Evolutionary conservation across 2,329 filamentous ascomycete species (phyloP), one percentile per base, ranked within the genome.

Genomic region (Dactylellina parvicollis): DNA sequence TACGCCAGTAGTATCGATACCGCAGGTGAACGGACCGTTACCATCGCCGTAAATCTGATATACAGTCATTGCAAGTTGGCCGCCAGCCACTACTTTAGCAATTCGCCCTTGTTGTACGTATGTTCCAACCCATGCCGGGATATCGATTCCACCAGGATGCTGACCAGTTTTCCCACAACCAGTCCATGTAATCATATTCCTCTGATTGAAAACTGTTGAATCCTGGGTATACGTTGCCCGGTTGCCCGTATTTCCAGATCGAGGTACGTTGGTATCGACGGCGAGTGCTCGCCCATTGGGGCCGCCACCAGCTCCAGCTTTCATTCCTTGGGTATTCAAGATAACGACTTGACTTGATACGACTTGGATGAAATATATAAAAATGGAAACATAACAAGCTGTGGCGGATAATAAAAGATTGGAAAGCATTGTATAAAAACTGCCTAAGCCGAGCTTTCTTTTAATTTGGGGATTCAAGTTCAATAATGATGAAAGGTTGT

Each of bases 31-130:
- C 20, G 62, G 62, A 2, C 62, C 62, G 28, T 50, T 50, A 7
- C 62, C 62, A 12, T 67, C 62, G 12, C 62, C 62, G 16, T 57
- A 49, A 18, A 67, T 36, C 18, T 57, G 50, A 32, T 67, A 52
- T 16, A 67, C 16, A 2, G 34, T n/a, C 62, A 67, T 40, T 8
- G 24, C 26, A 3, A 67, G 0, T 8, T 30, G 22, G 9, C 50
- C 50, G n/a, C 62, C 62, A 16, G 62, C 18, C 4, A 30, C 1
- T 4, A n/a, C 50, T 8, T 56, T 16, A 3, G 62, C 40, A 5
- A 67, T 14, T n/a, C 42, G 22, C 2, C 26, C 36, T 24, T 40
- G 30, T 8, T n/a, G 24, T 7, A 42, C n/a, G 9, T 20, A 18
- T 10, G 26, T n/a, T 12, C 8, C n/a, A n/a, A 20, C 10, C 1